Evolutionary conservation across 208 protist species (phyloP).

Genomic region (Crithidia mellificae): DNA sequence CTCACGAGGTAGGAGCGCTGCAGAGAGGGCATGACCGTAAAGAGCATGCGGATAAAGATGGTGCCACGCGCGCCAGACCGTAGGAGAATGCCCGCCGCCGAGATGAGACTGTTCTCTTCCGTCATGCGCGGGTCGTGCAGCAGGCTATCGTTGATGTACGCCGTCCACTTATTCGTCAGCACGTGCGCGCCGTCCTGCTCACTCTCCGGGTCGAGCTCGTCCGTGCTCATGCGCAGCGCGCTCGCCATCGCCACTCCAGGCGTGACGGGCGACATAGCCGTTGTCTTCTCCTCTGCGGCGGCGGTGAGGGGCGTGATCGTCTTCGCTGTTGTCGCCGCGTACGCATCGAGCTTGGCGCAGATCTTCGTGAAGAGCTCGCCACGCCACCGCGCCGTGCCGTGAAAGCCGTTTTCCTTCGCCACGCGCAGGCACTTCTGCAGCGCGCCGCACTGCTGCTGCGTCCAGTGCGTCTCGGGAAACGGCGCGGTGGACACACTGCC

Average conservation of each 20-base stretch:
- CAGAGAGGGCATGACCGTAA: constrained; percentile 36
- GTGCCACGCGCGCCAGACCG: constrained; percentile 43
- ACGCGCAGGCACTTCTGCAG: constrained; percentile 20
- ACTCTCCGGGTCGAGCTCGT: neutral
- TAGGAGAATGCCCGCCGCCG: constrained; percentile 45
- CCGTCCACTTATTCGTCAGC: constrained; percentile 26
- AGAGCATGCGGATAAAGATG: constrained; percentile 38
- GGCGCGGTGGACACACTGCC: neutral
- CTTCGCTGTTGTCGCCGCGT: constrained; percentile 1
- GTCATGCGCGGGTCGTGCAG: constrained; percentile 8
- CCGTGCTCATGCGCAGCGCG: neutral
- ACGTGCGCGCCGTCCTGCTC: constrained; percentile 11
- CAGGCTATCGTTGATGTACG: constrained; percentile 5
- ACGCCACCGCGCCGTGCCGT: constrained; percentile 42
- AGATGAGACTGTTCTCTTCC: constrained; percentile 35
- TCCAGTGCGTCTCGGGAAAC: constrained; percentile 16
- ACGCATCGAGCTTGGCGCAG: constrained; percentile 10
- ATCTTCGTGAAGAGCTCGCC: constrained; percentile 29
- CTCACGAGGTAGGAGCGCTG: constrained; percentile 13
- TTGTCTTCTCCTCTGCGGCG: neutral
- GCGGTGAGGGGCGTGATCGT: neutral
- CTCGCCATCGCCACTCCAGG: neutral
- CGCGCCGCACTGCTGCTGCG: neutral
- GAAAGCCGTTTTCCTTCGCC: constrained; percentile 35
- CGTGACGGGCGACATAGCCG: neutral